Conservation (phyloP, 192 early-diverging fungal species). For the Entophlyctis luteolus region DNA sequence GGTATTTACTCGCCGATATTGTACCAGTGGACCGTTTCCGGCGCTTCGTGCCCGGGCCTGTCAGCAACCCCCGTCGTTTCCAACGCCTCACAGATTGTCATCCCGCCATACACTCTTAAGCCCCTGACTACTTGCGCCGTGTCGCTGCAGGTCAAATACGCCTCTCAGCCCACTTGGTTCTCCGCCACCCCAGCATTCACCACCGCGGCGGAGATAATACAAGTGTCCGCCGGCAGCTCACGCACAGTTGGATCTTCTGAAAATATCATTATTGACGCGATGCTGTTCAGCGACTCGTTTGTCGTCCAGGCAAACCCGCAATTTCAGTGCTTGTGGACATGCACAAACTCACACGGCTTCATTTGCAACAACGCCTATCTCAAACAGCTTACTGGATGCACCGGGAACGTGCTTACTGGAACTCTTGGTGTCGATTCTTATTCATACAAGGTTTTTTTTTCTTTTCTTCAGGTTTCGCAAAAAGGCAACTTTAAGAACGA, state of each 20-base stretch:
- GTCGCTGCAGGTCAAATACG: constrained; percentile 6
- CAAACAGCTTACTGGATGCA: neutral
- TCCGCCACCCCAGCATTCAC: neutral
- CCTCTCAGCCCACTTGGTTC: neutral
- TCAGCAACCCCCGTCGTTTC: neutral
- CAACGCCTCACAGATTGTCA: neutral
- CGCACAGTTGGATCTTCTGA: constrained; percentile 3
- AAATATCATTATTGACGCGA: constrained; percentile 1
- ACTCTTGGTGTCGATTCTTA: neutral
- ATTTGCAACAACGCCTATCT: neutral
- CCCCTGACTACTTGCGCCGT: constrained; percentile 9
- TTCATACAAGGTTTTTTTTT: constrained; percentile 3
- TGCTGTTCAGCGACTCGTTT: constrained; percentile 1
- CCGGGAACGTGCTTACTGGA: constrained; percentile 5
- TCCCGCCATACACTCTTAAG: constrained; percentile 7
- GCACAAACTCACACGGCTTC: constrained; percentile 6
- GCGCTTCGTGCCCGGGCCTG: constrained; percentile 12
- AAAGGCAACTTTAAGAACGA: neutral
- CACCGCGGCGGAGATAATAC: constrained; percentile 15
- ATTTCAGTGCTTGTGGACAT: constrained; percentile 17
- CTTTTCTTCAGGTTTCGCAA: too few relatives aligned
- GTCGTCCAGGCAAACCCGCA: neutral
- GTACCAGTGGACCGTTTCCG: constrained; percentile 5
- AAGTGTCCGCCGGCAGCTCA: constrained; percentile 21
- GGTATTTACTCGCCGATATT: neutral